phyloP scores from a whole-genome alignment of 2,329 filamentous ascomycete genomes.

The Trichoderma sp. region DNA sequence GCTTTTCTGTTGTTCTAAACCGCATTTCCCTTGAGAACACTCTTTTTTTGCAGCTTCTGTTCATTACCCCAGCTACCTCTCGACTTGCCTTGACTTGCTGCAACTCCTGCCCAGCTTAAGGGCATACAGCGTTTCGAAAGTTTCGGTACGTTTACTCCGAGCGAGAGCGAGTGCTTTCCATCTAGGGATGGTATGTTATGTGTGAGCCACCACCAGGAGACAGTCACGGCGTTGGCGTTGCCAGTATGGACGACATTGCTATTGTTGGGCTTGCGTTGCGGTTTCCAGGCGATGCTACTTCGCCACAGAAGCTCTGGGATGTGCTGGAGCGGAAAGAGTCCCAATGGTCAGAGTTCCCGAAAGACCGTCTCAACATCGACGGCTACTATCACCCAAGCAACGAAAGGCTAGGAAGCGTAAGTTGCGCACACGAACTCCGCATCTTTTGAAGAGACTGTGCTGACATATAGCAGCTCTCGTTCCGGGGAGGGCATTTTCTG shows the following conservation, averaged over 20 bases:
- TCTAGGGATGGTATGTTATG: neutral
- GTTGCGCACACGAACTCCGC: conserved; percentile 29
- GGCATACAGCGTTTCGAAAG: neutral
- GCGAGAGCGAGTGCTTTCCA: neutral
- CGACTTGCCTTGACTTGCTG: neutral
- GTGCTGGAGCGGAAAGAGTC: conserved; percentile 48
- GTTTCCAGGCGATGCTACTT: conserved; percentile 54
- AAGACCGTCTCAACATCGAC: conserved; percentile 53
- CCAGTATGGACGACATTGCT: conserved; percentile 49
- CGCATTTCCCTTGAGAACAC: neutral
- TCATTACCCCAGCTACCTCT: neutral
- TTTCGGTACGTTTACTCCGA: neutral
- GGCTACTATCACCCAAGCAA: conserved; percentile 58
- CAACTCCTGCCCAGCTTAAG: neutral
- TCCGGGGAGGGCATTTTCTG: conserved; percentile 56
- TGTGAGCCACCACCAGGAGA: neutral
- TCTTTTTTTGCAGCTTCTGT: neutral
- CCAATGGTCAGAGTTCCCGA: conserved; percentile 54
- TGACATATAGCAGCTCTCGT: conserved; percentile 44
- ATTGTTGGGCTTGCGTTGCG: conserved; percentile 55
- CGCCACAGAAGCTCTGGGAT: conserved; percentile 52
- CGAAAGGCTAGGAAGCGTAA: conserved; percentile 52
- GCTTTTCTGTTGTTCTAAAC: neutral
- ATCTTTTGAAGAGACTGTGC: neutral
- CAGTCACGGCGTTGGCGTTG: no score